Evolutionary conservation across 2,329 filamentous ascomycete species (phyloP).

Genomic region (Penicillium capsulatum): DNA sequence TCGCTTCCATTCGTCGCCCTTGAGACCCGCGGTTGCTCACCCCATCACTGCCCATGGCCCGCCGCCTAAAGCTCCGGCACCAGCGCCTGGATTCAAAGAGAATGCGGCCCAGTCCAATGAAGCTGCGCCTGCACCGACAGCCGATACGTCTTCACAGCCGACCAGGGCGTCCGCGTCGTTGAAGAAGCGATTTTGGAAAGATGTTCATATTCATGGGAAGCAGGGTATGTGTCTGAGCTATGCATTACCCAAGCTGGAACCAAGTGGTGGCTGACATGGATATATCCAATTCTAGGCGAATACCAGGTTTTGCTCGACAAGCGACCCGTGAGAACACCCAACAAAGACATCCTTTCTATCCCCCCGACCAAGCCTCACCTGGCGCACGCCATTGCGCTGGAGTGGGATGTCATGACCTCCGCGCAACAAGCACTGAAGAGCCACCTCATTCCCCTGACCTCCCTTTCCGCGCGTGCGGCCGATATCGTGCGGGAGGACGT

Average conservation of each 20-base stretch:
- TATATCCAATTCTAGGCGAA: slow-evolving; percentile 37
- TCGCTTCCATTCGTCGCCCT: slow-evolving; percentile 33
- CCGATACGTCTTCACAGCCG: slow-evolving; percentile 25
- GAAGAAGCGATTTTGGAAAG: slow-evolving; percentile 81
- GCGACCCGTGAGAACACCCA: slow-evolving; percentile 71
- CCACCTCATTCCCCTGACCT: slow-evolving; percentile 87
- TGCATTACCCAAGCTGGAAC: background rate
- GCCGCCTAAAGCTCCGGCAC: slow-evolving; percentile 55
- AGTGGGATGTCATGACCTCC: slow-evolving; percentile 84
- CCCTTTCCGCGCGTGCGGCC: slow-evolving; percentile 73
- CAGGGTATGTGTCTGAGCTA: slow-evolving; percentile 49
- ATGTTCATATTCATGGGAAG: slow-evolving; percentile 66
- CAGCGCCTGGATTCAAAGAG: slow-evolving; percentile 47
- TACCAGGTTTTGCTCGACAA: slow-evolving; percentile 69
- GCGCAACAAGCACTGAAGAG: slow-evolving; percentile 78
- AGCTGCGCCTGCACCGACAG: slow-evolving; percentile 21
- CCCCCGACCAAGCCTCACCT: slow-evolving; percentile 74
- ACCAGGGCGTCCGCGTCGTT: slow-evolving; percentile 41
- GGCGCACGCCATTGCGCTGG: slow-evolving; percentile 77
- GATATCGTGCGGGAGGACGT: slow-evolving; percentile 71
- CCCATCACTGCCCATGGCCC: slow-evolving; percentile 57
- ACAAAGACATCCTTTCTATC: slow-evolving; percentile 67
- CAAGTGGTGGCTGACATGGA: slow-evolving; percentile 5
- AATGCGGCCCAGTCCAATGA: slow-evolving; percentile 45
- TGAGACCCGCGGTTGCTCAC: slow-evolving; percentile 51